Conservation (phyloP, 2,329 filamentous ascomycete species). For the Botrytis fragariae region DNA sequence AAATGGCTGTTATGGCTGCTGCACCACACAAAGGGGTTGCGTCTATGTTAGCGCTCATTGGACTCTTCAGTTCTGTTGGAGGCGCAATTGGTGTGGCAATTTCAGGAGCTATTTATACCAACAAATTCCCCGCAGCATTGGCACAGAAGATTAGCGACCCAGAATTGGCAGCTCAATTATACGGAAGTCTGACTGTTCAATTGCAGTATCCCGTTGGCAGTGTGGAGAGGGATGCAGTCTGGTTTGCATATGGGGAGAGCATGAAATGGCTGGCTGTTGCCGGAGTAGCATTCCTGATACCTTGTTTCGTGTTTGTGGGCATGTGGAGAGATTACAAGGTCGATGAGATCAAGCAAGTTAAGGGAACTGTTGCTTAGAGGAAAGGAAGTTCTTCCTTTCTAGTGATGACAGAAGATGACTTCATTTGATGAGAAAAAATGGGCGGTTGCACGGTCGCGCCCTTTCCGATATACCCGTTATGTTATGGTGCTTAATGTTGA, state of each 20-base stretch:
- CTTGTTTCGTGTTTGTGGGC: conserved; percentile 43
- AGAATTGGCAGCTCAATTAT: conserved; percentile 41
- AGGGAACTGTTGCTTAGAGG: conserved; percentile 30
- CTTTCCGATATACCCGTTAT: not conserved
- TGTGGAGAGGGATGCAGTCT: conserved; percentile 54
- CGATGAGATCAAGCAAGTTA: conserved; percentile 38
- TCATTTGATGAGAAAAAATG: not conserved
- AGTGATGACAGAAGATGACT: not conserved
- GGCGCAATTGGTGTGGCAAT: conserved; percentile 59
- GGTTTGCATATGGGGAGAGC: conserved; percentile 56
- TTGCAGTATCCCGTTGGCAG: conserved; percentile 51
- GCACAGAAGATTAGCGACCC: conserved; percentile 44
- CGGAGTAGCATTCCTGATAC: conserved; percentile 42
- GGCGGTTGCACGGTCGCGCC: not conserved
- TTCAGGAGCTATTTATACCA: conserved; percentile 63
- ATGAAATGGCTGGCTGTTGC: conserved; percentile 46
- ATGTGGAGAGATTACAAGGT: conserved; percentile 51
- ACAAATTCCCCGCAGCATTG: conserved; percentile 46
- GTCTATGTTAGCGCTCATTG: conserved; percentile 58
- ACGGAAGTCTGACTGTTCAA: conserved; percentile 53
- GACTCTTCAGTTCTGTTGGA: conserved; percentile 59
- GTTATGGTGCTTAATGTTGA: not conserved
- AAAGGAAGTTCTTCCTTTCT: not conserved
- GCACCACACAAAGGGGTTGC: conserved; percentile 61
- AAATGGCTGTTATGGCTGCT: conserved; percentile 60